These are phyloP conservation scores for Mycena filopes DNA, from an alignment of 768 basidiomycete species.

Conservation along the genomic window DNA sequence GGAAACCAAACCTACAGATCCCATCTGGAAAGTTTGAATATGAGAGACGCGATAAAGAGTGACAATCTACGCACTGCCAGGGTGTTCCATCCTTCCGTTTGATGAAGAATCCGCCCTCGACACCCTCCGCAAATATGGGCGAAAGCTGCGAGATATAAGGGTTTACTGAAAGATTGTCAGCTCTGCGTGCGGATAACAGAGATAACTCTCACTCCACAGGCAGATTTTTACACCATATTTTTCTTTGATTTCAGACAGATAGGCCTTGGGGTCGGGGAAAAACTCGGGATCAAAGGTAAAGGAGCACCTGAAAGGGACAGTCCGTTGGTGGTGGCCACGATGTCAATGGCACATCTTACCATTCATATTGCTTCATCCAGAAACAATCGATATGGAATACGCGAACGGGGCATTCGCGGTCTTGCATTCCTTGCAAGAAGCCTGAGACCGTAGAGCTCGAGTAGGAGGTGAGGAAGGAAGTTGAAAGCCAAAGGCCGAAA, in stretches of 20 bases:
- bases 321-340: conserved; percentile 20
- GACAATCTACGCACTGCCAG: conserved; percentile 65
- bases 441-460: conserved; percentile 74
- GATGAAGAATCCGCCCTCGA: conserved; percentile 75
- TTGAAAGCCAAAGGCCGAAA: conserved; percentile 82
- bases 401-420: conserved; percentile 69
- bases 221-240: conserved; percentile 78
- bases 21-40: conserved; percentile 48
- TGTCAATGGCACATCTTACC: conserved; percentile 48
- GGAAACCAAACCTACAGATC: conserved; percentile 47
- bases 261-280: conserved; percentile 78
- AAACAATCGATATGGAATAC: conserved; percentile 85
- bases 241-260: conserved; percentile 67
- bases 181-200: not conserved
- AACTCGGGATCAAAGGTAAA: conserved; percentile 83
- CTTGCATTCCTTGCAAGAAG: conserved; percentile 78
- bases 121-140: conserved; percentile 75
- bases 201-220: conserved; percentile 65
- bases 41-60: conserved; percentile 6
- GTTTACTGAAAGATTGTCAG: conserved; percentile 59
- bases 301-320: conserved; percentile 60
- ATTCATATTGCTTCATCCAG: conserved; percentile 80
- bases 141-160: conserved; percentile 79
- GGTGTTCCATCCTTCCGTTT: conserved; percentile 72
- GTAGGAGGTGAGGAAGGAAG: conserved; percentile 79